A percentile compares a stretch with the other conserved stretches of the same genome.
Evolutionary conservation across 805 yeast genomes (phyloP).

Genomic region (Cyberlindnera suaveolens): DNA sequence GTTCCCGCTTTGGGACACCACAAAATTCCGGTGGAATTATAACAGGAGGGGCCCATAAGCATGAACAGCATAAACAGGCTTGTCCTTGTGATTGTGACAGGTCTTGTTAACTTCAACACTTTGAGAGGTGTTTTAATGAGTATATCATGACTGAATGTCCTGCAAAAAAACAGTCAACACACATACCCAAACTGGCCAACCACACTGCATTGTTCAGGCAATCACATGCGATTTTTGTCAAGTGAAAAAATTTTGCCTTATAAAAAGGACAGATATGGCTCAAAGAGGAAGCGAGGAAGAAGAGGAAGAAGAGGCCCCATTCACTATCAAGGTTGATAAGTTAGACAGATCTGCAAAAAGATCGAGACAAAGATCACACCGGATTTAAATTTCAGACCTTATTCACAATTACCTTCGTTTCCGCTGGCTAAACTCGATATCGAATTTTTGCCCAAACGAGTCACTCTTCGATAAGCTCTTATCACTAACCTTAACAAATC

Average conservation of each 20-base stretch:
- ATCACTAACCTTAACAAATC: neutral
- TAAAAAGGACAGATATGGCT: neutral
- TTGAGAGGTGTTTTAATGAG: neutral
- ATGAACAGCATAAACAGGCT: neutral
- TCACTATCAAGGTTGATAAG: neutral
- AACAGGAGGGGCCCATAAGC: neutral
- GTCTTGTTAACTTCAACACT: neutral
- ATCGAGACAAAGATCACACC: neutral
- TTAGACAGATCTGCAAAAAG: neutral
- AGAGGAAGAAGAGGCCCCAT: neutral
- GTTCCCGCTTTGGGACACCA: too few species aligned
- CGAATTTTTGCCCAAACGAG: constrained; percentile 2
- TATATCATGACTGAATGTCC: neutral
- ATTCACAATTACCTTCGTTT: neutral
- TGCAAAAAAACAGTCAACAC: neutral
- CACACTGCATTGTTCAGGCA: neutral
- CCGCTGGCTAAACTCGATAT: neutral
- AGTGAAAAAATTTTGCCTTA: neutral
- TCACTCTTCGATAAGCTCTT: neutral
- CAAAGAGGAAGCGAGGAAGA: neutral
- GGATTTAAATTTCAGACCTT: neutral
- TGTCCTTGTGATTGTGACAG: neutral
- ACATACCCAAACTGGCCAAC: neutral
- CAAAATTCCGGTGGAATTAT: neutral
- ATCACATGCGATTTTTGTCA: constrained; percentile 1